Percentiles rank a stretch among this genome's conserved stretches.
These are phyloP conservation scores for Xenoacremonium recifei DNA, from an alignment of 2,329 filamentous ascomycete species.

Conservation along the genomic window DNA sequence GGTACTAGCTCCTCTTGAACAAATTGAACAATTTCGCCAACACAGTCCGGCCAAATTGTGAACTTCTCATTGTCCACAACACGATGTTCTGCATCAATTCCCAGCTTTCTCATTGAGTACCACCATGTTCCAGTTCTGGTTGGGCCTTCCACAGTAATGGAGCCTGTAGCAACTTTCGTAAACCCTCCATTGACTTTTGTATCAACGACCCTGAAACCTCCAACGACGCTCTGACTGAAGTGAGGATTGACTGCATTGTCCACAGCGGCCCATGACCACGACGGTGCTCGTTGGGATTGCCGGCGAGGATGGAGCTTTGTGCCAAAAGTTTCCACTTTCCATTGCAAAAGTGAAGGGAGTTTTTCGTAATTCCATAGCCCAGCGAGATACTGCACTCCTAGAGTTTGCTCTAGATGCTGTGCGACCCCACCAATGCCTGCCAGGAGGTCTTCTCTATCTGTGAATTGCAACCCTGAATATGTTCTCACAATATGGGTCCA, in stretches of 20 bases:
- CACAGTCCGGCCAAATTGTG: neutral
- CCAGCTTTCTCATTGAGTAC: neutral
- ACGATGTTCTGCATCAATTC: neutral
- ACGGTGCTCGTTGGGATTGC: neutral
- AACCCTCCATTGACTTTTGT: too few species aligned
- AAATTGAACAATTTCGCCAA: neutral
- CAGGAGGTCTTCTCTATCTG: neutral
- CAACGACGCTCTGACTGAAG: neutral
- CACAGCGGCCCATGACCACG: neutral
- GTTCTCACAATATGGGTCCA: neutral
- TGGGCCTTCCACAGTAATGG: neutral
- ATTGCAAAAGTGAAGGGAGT: neutral
- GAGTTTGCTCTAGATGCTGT: neutral
- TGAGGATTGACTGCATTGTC: neutral
- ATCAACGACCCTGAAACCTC: neutral
- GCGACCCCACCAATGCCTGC: neutral
- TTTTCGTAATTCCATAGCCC: neutral
- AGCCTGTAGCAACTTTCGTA: neutral
- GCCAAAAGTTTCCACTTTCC: neutral
- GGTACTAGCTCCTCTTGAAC: too few species aligned
- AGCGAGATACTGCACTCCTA: neutral
- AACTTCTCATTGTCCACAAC: neutral
- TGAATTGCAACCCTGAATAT: neutral
- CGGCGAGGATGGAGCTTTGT: neutral
- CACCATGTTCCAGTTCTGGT: neutral